Base-by-base conservation (phyloP, 2,329 filamentous ascomycete species). In the Trichoderma citrinoviride region DNA sequence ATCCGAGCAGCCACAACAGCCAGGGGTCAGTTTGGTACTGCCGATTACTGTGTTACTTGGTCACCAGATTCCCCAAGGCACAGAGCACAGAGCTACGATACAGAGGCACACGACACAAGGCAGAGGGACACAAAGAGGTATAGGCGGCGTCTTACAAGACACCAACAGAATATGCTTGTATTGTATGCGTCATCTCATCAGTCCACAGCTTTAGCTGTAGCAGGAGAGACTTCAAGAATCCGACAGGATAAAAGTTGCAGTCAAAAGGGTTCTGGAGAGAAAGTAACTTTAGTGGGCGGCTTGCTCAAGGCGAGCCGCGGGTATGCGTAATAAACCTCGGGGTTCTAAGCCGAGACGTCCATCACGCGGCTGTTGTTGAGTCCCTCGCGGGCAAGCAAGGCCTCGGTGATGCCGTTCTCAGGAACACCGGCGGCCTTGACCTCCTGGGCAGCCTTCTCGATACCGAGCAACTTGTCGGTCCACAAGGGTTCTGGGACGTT, bases 401-500 rank as follows among this genome's bases (percentile, higher is more conserved):
- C 79, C 73, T 89, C 85, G 66, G 85, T 86, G 69, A 88, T 75
- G 61, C 80, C 75, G 14, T 73, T 75, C 50, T 69, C 71, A 27
- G 73, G 71, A 25, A 72, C 70, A 23, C 76, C 77, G 19, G 76
- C 78, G 40, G 80, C 81, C 72, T 81, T 80, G 72, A 92, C 84
- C 74, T 89, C 85, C 73, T 85, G 81, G 57, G 87, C 81, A 15
- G 86, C 81, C 72, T 91, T 82, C 66, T 87, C 85, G 54, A 97
- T 84, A 46, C 90, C 91, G 64, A 99, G 86, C 83, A 99, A 95
- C 72, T 85, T 82, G 72, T 97, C 88, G 2, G 91, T 95, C 95
- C 95, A 99, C 46, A 99, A 88, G n/a, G 93, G 89, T 74, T 86
- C 79, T 46, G 85, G 83, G 2, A 79, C 80, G 63, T 83, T 83